These are phyloP conservation scores for Diaporthe aspalathi DNA, from an alignment of 2,329 filamentous ascomycete species.

Conservation along the genomic window DNA sequence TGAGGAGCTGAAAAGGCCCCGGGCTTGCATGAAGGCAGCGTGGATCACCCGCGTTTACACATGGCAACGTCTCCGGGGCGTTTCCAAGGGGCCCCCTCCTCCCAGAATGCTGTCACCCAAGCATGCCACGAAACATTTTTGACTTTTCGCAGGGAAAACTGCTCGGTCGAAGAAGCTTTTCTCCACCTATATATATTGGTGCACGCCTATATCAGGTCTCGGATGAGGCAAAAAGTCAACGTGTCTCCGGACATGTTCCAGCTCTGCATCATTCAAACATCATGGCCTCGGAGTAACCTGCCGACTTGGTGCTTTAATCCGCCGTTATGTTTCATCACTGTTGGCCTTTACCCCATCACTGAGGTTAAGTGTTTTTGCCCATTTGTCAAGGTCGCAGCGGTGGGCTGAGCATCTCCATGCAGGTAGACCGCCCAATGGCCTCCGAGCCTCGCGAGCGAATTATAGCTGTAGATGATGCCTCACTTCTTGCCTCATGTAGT, in stretches of 20 bases:
- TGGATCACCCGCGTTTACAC: constrained; percentile 33
- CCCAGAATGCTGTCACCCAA: constrained; percentile 17
- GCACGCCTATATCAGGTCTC: constrained; percentile 1
- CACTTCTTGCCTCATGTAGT: constrained; percentile 2
- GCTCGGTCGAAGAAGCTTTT: constrained; percentile 28
- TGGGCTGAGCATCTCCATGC: constrained; percentile 9
- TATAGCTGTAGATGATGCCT: constrained; percentile 11
- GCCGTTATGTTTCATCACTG: constrained; percentile 17
- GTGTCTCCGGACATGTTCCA: constrained; percentile 15
- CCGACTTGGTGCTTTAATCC: constrained; percentile 10
- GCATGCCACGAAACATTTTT: constrained; percentile 32
- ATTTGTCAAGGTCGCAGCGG: constrained; percentile 31
- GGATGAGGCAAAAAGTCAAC: constrained; percentile 33
- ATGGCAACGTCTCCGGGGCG: constrained; percentile 5
- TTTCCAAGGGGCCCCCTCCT: constrained; percentile 35
- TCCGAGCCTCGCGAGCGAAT: background rate
- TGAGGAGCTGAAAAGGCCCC: constrained; percentile 39
- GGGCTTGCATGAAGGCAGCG: constrained; percentile 32
- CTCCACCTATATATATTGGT: constrained; percentile 11
- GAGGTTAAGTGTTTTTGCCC: constrained; percentile 11
- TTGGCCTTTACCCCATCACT: constrained; percentile 15
- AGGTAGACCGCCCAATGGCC: background rate
- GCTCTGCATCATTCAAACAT: constrained; percentile 6
- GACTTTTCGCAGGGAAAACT: constrained; percentile 28
- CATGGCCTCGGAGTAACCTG: constrained; percentile 13